Percentiles rank a stretch among this genome's conserved stretches.
Evolutionary conservation across 306 rosid species (phyloP).

Genomic region (Clitoria ternatea): DNA sequence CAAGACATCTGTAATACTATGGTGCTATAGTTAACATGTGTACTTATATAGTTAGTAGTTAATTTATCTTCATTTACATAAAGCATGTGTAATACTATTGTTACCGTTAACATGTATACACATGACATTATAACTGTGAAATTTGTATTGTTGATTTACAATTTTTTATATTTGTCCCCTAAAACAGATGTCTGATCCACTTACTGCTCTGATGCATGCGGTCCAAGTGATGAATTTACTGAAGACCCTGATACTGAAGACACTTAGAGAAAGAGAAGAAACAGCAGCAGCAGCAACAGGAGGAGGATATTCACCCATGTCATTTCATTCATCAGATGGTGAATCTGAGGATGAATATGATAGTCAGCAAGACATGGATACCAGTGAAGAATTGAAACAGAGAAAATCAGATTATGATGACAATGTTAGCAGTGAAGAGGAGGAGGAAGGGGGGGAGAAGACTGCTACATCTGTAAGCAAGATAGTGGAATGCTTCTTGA

Average conservation of each 20-base stretch:
- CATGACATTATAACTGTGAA: neutral
- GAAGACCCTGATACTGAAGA: conserved; percentile 73
- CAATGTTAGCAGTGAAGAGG: conserved; percentile 48
- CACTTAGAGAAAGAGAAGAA: conserved; percentile 76
- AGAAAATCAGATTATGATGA: conserved; percentile 45
- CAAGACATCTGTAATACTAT: neutral
- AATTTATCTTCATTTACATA: too few species aligned
- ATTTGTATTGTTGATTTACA: neutral
- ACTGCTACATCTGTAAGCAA: conserved; percentile 46
- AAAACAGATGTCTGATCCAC: conserved; percentile 94
- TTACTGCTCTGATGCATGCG: conserved; percentile 97
- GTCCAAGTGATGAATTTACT: conserved; percentile 99
- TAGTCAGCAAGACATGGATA: conserved; percentile 81
- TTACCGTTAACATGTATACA: too few species aligned
- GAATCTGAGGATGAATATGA: conserved; percentile 62
- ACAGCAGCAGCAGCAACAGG: conserved; percentile 38
- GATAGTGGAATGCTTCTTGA: conserved; percentile 64
- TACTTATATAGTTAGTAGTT: too few species aligned
- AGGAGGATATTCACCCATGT: conserved; percentile 72
- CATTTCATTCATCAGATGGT: conserved; percentile 61
- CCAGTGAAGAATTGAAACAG: conserved; percentile 52
- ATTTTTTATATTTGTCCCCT: conserved; percentile 18
- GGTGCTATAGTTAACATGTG: neutral
- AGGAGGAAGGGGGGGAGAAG: conserved; percentile 35
- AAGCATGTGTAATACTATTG: too few species aligned